Conservation (phyloP, 345 rosid genomes). For the Bretschneidera sinensis region DNA sequence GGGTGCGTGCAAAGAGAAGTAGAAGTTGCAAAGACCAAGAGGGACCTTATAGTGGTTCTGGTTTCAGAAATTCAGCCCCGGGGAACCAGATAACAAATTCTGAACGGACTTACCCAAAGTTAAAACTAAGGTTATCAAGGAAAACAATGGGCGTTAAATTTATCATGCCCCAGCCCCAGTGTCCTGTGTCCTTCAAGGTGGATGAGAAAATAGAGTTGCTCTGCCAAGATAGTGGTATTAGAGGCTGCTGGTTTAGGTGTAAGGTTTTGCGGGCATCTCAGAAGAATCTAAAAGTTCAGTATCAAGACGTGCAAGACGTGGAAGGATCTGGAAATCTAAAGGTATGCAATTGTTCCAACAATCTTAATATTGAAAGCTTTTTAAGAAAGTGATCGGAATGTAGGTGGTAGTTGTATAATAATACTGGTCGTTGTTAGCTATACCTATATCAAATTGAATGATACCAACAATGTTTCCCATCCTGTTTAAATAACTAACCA, state of each 20-base stretch:
- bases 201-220: slow-evolving; percentile 40
- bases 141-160: slow-evolving; percentile 11
- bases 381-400: background rate
- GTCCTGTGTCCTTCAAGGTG: slow-evolving; percentile 13
- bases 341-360: slow-evolving; percentile 27
- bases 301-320: slow-evolving; percentile 35
- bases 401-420: no score
- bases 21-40: slow-evolving; percentile 8
- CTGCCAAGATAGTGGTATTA: slow-evolving; percentile 50
- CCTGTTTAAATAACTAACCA: no score
- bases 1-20: slow-evolving; percentile 17
- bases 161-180: slow-evolving; percentile 5
- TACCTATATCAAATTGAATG: no score
- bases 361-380: background rate
- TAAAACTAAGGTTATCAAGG: slow-evolving; percentile 30
- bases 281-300: slow-evolving; percentile 33
- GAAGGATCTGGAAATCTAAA: slow-evolving; percentile 34
- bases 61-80: slow-evolving; percentile 9
- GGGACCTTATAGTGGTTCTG: slow-evolving; percentile 18
- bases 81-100: background rate
- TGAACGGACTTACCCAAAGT: slow-evolving; percentile 21
- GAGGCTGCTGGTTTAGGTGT: slow-evolving; percentile 61
- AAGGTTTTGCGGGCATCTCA: slow-evolving; percentile 22
- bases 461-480: no score
- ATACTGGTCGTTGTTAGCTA: no score